Conservation (phyloP, 768 basidiomycete genomes). For the Psilocybe cubensis region DNA sequence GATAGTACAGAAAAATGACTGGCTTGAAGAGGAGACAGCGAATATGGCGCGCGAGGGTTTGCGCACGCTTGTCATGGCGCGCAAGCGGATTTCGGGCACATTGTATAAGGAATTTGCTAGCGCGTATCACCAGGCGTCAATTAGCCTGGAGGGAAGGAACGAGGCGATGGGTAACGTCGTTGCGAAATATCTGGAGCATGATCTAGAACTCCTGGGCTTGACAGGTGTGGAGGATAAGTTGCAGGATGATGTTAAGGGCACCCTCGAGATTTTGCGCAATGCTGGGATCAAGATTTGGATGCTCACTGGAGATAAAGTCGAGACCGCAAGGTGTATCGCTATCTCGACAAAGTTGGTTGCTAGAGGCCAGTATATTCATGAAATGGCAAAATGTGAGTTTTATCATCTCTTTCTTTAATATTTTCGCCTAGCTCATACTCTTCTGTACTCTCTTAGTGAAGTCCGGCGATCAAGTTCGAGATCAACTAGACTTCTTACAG, state of each 20-base stretch:
- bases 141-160: slow-evolving; percentile 77
- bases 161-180: slow-evolving; percentile 82
- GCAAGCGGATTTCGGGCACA: slow-evolving; percentile 73
- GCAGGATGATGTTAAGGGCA: slow-evolving; percentile 95
- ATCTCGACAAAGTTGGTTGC: slow-evolving; percentile 96
- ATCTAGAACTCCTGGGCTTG: slow-evolving; percentile 89
- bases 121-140: slow-evolving; percentile 75
- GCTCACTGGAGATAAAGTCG: slow-evolving; percentile 99
- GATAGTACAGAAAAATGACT: slow-evolving; percentile 96
- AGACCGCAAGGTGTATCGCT: slow-evolving; percentile 97
- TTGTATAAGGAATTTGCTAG: slow-evolving; percentile 76
- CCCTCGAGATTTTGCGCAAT: slow-evolving; percentile 90
- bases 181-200: slow-evolving; percentile 77
- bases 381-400: slow-evolving; percentile 84
- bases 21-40: slow-evolving; percentile 97
- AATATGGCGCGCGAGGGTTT: slow-evolving; percentile 99
- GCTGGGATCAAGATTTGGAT: slow-evolving; percentile 99
- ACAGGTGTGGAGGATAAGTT: slow-evolving; percentile 99
- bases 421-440: background rate
- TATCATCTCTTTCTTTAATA: slow-evolving; percentile 3
- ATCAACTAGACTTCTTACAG: slow-evolving; percentile 91
- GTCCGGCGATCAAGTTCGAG: slow-evolving; percentile 78
- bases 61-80: slow-evolving; percentile 90
- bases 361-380: slow-evolving; percentile 96
- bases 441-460: slow-evolving; percentile 60